phyloP scores from a whole-genome alignment of 208 protist genomes.

The Crithidia brevicula region DNA sequence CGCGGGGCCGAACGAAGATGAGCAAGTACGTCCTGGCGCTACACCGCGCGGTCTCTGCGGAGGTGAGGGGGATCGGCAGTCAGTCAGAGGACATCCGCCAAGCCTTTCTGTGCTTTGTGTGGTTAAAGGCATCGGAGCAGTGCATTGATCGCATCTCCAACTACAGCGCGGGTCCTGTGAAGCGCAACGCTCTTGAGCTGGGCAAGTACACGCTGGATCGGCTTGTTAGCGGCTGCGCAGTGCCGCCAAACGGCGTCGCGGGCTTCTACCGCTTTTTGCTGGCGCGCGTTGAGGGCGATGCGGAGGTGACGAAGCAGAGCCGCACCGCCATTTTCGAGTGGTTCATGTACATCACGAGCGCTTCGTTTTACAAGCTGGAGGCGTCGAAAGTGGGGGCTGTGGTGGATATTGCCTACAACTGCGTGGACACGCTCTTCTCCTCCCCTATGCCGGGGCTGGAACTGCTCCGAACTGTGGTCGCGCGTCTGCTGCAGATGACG shows the following conservation, averaged over 20 bases:
- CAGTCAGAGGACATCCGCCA: conserved; percentile 43
- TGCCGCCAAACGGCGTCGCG: conserved; percentile 44
- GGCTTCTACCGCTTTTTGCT: conserved; percentile 51
- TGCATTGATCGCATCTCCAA: conserved; percentile 23
- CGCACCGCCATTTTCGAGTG: conserved; percentile 67
- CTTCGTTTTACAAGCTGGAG: conserved; percentile 43
- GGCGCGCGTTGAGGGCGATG: conserved; percentile 25
- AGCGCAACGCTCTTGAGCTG: conserved; percentile 51
- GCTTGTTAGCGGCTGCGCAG: conserved; percentile 56
- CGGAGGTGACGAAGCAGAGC: conserved; percentile 30
- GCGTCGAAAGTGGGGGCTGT: conserved; percentile 32
- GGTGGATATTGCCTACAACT: conserved; percentile 51
- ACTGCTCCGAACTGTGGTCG: conserved; percentile 42
- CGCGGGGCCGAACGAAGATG: conserved; percentile 34
- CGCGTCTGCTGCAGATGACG: conserved; percentile 55
- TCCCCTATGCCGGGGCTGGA: conserved; percentile 50
- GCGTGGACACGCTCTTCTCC: conserved; percentile 47
- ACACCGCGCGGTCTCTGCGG: conserved; percentile 49
- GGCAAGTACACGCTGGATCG: conserved; percentile 65
- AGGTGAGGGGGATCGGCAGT: conserved; percentile 41
- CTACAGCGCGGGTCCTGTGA: conserved; percentile 18
- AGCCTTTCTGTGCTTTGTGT: conserved; percentile 56
- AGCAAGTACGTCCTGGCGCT: conserved; percentile 61
- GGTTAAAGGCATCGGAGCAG: conserved; percentile 60
- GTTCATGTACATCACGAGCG: conserved; percentile 57